Conservation (phyloP, 352 stramenopile species). For the Phytophthora sojae region DNA sequence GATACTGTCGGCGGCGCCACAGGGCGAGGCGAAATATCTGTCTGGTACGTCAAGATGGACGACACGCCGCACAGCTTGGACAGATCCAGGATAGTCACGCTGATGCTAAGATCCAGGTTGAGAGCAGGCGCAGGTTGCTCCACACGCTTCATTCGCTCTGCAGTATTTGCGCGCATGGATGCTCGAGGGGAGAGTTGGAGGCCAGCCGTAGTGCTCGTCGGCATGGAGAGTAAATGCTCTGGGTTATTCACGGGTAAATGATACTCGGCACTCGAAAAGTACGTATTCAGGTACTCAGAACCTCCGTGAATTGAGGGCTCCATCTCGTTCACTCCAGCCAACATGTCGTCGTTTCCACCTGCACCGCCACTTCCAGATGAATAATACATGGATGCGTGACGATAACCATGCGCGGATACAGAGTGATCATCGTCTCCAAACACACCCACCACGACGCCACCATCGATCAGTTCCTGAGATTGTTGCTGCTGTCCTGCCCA, state of each 20-base stretch:
- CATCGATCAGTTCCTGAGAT: conserved; percentile 39
- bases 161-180: conserved; percentile 37
- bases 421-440: conserved; percentile 44
- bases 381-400: conserved; percentile 54
- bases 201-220: conserved; percentile 41
- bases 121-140: conserved; percentile 54
- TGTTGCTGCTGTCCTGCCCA: conserved; percentile 53
- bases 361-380: conserved; percentile 28
- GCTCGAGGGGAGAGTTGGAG: conserved; percentile 58
- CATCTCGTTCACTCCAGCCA: conserved; percentile 41
- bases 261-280: conserved; percentile 73
- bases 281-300: conserved; percentile 79
- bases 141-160: conserved; percentile 55
- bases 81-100: conserved; percentile 75
- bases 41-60: conserved; percentile 76
- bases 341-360: conserved; percentile 35
- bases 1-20: conserved; percentile 9
- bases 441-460: conserved; percentile 36
- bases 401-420: conserved; percentile 31
- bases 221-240: conserved; percentile 71
- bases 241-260: conserved; percentile 76
- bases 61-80: conserved; percentile 82
- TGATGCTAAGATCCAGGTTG: conserved; percentile 75
- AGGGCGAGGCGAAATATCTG: conserved; percentile 39
- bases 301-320: conserved; percentile 69